These are phyloP conservation scores for Platanthera guangdongensis DNA, from an alignment of 106 monocot genomes.

Conservation along the genomic window DNA sequence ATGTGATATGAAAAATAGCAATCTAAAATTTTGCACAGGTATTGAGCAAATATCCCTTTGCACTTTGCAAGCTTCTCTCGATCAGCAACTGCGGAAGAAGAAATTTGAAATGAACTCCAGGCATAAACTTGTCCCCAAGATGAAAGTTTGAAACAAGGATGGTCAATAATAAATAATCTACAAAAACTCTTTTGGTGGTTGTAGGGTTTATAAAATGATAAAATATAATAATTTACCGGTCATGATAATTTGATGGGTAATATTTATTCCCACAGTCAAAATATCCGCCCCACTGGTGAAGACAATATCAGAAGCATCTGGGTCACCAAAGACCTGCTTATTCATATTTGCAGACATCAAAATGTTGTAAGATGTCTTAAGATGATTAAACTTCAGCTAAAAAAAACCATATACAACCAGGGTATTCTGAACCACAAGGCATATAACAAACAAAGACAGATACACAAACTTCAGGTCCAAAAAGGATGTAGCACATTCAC, in stretches of 20 bases:
- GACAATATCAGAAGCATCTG: conserved; percentile 91
- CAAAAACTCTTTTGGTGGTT: neutral
- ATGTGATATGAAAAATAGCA: conserved; percentile 76
- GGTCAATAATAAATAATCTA: neutral
- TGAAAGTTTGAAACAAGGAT: neutral
- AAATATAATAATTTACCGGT: conserved; percentile 30
- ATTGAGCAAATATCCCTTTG: conserved; percentile 69
- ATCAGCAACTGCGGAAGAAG: conserved; percentile 49
- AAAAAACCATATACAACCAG: neutral
- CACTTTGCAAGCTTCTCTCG: conserved; percentile 52
- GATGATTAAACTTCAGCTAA: neutral
- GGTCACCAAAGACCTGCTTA: conserved; percentile 89
- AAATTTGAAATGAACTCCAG: neutral
- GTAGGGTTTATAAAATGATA: neutral
- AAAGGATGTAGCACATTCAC: too few relatives aligned
- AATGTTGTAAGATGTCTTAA: neutral
- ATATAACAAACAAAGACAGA: too few relatives aligned
- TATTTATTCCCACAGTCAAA: conserved; percentile 87
- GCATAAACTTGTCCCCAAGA: neutral
- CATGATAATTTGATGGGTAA: conserved; percentile 83
- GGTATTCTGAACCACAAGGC: too few relatives aligned
- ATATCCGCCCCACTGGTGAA: conserved; percentile 92
- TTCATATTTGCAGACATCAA: neutral
- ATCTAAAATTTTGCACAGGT: conserved; percentile 73
- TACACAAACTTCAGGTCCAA: too few relatives aligned